Evolutionary conservation across 352 stramenopile species (phyloP), one percentile per base, ranked within the genome.

Genomic region (Phytophthora sansomeana): DNA sequence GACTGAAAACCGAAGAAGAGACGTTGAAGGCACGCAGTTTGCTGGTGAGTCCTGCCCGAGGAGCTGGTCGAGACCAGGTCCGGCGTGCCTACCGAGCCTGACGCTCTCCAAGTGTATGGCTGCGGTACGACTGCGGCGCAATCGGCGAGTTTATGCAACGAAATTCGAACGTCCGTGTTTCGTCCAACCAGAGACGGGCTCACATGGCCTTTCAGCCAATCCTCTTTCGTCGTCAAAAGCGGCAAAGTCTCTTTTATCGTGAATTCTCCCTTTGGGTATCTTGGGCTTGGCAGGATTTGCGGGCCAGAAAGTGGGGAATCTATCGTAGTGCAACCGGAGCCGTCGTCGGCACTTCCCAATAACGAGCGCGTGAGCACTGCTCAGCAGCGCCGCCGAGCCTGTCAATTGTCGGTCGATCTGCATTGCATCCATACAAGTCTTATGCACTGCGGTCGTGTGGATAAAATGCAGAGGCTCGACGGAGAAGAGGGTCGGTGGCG

Each of bases 201-300:
- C 13, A n/a, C 13, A 39, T 39, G 5, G 16, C 33, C 10, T 42
- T 16, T 5, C 36, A 42, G 6, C 36, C 36, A 42, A 42, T 42
- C 14, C 21, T 24, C 21, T 24, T 24, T 24, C 21, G 21, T 24
- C 21, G 21, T 24, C 17, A 39, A 42, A 42, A 42, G 36, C 36
- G 11, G 33, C 33, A n/a, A 39, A 39, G 33, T 39, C 33, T 56
- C 19, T 32, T 24, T 24, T 24, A 24, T 36, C 46, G 16, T 30
- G 28, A 14, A 13, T 56, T n/a, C 35, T 56, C 24, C 33, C 44
- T 48, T 8, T 17, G n/a, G 32, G 51, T 62, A 63, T 68, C 60
- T 63, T 63, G 61, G 43, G 53, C 53, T 63, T 63, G 59, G 51
- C 16, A 63, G 16, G 56, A 56, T 56, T 65, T 65, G 44, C 41